phyloP scores from a whole-genome alignment of 495 filamentous ascomycete species.

The Poronia punctata region DNA sequence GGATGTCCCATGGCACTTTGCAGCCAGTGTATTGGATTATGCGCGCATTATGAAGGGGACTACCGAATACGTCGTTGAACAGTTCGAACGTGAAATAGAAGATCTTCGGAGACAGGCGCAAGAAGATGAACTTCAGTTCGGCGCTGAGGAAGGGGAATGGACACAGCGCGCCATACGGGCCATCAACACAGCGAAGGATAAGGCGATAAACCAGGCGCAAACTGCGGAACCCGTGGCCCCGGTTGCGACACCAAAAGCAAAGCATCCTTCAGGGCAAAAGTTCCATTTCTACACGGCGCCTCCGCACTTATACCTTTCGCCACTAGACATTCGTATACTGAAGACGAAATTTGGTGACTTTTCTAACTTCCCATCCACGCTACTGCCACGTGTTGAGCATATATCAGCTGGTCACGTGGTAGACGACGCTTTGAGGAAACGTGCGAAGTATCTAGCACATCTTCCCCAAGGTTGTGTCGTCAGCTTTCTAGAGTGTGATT shows the following conservation, averaged over 20 bases:
- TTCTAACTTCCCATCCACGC: conserved; percentile 74
- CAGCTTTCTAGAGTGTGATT: conserved; percentile 91
- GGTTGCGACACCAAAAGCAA: conserved; percentile 11
- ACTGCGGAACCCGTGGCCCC: conserved; percentile 2
- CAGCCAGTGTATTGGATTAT: conserved; percentile 89
- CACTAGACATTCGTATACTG: conserved; percentile 91
- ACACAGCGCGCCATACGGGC: conserved; percentile 69
- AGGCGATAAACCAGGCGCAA: conserved; percentile 34
- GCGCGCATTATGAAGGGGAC: conserved; percentile 93
- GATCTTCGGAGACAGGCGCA: conserved; percentile 67
- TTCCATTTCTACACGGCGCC: conserved; percentile 90
- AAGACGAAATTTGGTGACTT: conserved; percentile 85
- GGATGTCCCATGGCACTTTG: conserved; percentile 89
- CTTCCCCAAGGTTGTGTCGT: conserved; percentile 91
- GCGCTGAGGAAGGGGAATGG: conserved; percentile 84
- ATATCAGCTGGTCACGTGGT: conserved; percentile 86
- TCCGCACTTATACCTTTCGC: conserved; percentile 85
- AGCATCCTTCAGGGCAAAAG: conserved; percentile 30
- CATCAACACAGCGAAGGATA: conserved; percentile 66
- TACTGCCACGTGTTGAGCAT: conserved; percentile 85
- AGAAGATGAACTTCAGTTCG: conserved; percentile 89
- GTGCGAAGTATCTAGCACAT: conserved; percentile 85
- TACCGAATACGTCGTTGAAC: conserved; percentile 73
- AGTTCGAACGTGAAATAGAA: conserved; percentile 71
- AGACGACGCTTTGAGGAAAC: conserved; percentile 80